These are phyloP conservation scores for Dendrocalamus latiflorus DNA, from an alignment of 202 grass and related monocot species.

Conservation along the genomic window DNA sequence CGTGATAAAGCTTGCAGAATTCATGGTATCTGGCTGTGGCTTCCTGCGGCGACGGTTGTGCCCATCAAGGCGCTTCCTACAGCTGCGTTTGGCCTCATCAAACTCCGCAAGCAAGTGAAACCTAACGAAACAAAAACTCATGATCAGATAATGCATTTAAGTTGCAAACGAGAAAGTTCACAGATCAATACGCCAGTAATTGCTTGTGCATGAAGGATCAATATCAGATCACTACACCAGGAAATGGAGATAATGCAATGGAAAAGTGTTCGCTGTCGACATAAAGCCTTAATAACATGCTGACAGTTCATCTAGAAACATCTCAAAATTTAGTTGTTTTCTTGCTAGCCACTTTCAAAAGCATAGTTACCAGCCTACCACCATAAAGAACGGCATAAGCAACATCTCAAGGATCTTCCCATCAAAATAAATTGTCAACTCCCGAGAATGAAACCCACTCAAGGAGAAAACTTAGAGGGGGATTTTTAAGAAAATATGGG, in stretches of 20 bases:
- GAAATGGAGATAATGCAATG: background rate
- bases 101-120: constrained; percentile 93
- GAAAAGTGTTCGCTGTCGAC: too few species aligned
- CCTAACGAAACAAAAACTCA: constrained; percentile 38
- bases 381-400: too few species aligned
- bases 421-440: too few species aligned
- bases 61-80: constrained; percentile 90
- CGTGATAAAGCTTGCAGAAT: constrained; percentile 53
- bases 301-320: background rate
- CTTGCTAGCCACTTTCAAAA: constrained; percentile 7
- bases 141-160: constrained; percentile 17
- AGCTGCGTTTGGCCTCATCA: constrained; percentile 88
- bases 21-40: constrained; percentile 59
- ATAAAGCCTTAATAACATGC: constrained; percentile 2
- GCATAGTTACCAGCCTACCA: background rate
- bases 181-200: background rate
- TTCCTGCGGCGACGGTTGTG: constrained; percentile 96
- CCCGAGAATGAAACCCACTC: too few species aligned
- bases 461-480: too few species aligned
- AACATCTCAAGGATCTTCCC: too few species aligned
- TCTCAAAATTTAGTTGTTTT: background rate
- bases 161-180: background rate
- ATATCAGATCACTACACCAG: background rate
- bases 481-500: too few species aligned
- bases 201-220: background rate